Evolutionary conservation across 2,329 filamentous ascomycete genomes (phyloP), one percentile per base, ranked within the genome.

Genomic region (Sordariomycetes sp.): DNA sequence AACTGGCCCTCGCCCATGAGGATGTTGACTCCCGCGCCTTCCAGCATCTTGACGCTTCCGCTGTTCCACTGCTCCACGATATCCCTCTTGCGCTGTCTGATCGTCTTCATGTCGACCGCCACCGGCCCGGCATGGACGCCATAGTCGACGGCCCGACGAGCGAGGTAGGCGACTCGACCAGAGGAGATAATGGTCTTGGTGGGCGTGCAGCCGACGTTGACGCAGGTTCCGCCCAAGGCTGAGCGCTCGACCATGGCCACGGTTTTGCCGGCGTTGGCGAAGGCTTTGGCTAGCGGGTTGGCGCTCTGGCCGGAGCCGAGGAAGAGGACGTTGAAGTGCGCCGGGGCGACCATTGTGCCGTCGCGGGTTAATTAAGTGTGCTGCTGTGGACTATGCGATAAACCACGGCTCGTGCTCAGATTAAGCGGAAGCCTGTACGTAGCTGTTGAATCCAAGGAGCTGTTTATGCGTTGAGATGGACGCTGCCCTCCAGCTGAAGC

Each of bases 161-260:
- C 48, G 8, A 70, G 39, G 43, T 72, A 63, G 3, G 68, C 69
- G 3, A 63, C 58, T 4, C 67, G 54, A 2, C 66, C 70, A 15
- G 64, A 69, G 4, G 70, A 61, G 32, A 75, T 64, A 59, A 75
- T 64, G 8, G 70, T 73, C 46, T 74, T 75, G 15, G 70, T 73
- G 0, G 70, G 70, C 9, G 70, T 73, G 43, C 70, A 74, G 5
- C 70, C 70, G 39, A 68, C 66, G 36, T 73, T 72, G 35, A 73
- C 52, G 41, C 69, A 73, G 36, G 63, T 68, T 9, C 69, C 70
- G n/a, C 66, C 69, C 3, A 74, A 53, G 34, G 68, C 58, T 0
- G 54, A 39, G n/a, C 58, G 51, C 43, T 73, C 70, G 33, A 72
- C 51, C 18, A 73, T 49, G 6, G 60, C 60, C 1, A 64, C 65